These are phyloP conservation scores for Wakefieldia striispora DNA, from an alignment of 768 basidiomycete species.

Conservation along the genomic window DNA sequence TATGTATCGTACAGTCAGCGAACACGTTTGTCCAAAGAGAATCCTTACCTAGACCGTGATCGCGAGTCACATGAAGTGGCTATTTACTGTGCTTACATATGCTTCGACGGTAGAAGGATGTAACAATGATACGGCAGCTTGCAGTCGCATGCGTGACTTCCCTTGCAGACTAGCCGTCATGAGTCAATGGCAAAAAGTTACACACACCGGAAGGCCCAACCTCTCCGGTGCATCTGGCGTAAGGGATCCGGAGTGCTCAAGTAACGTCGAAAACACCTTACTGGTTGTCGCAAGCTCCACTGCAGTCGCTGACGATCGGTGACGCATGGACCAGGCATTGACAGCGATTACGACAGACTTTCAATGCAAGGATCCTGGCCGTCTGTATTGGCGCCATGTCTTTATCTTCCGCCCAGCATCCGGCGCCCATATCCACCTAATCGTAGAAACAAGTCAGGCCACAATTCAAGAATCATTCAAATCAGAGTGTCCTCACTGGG, in stretches of 20 bases:
- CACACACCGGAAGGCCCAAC: conserved; percentile 34
- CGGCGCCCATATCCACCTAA: conserved; percentile 53
- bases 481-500: conserved; percentile 39
- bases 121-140: conserved; percentile 77
- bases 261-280: conserved; percentile 69
- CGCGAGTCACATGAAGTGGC: conserved; percentile 66
- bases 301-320: conserved; percentile 55
- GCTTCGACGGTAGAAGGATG: conserved; percentile 63
- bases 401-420: conserved; percentile 72
- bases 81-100: conserved; percentile 56
- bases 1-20: conserved; percentile 1
- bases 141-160: conserved; percentile 76
- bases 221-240: conserved; percentile 50
- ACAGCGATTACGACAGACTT: conserved; percentile 79
- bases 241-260: conserved; percentile 68
- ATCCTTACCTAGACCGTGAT: conserved; percentile 70
- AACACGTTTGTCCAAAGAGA: not conserved
- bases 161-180: conserved; percentile 48
- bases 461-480: not conserved
- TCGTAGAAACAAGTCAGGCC: not conserved
- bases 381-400: conserved; percentile 55
- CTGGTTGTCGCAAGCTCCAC: conserved; percentile 71
- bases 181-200: conserved; percentile 10
- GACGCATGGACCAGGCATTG: conserved; percentile 65
- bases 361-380: conserved; percentile 74